Evolutionary conservation across 495 filamentous ascomycete species (phyloP), one percentile per base, ranked within the genome.

Genomic region (Penicillium longicatenatum): DNA sequence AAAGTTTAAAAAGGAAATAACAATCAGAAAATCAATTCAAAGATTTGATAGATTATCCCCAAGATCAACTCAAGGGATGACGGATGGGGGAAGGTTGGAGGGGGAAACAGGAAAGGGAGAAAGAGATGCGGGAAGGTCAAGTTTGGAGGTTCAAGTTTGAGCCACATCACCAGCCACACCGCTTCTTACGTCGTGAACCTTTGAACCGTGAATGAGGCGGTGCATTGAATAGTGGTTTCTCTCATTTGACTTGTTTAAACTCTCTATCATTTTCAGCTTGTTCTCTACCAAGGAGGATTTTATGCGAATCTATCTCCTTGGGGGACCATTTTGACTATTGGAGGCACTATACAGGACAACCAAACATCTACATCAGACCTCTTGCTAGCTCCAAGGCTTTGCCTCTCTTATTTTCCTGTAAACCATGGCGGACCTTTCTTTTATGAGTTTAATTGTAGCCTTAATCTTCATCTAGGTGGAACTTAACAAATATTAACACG

Each of bases 111-210:
- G 59, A 65, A 66, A 59, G 64, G 62, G 65, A 66, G 58, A 68
- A 65, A 58, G 52, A 59, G 58, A 59, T 61, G 63, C 64, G 64
- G 65, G 67, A 67, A 61, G 65, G 62, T 65, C 63, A 63, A 60
- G 65, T 68, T 65, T 61, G 54, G 64, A 68, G 62, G 37, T 64
- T 64, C 60, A 50, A 61, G 55, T 58, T 64, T 60, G 52, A 61
- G 67, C 67, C 67, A 69, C 65, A 62, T 35, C 11, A 24, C 55
- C 47, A 69, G 66, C 63, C 66, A 69, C 66, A 65, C 60, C 45
- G 45, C 45, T 48, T 48, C 45, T 48, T 29, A 48, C 43, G 41
- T 44, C 41, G 22, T 46, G 43, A 46, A 46, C 43, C 37, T 39
- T 39, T 39, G 37, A 39, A 6, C 37, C 37, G 37, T 39, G 37